Base-by-base conservation (phyloP, 441 rosid species). In the Aleurites moluccanus region DNA sequence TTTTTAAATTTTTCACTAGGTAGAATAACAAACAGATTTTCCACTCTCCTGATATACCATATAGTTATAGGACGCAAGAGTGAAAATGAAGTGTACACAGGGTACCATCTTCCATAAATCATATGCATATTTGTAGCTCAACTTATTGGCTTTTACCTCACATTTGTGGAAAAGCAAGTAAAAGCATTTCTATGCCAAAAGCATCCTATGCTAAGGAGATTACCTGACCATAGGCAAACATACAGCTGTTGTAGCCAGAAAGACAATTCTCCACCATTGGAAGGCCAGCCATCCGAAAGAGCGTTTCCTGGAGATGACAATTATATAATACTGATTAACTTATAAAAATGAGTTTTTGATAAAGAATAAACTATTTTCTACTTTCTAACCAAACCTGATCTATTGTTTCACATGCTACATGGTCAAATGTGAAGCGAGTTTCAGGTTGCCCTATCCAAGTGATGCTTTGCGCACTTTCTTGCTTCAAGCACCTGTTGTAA, bases 181-280 rank as follows among this genome's bases (percentile, higher is more conserved):
- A 56, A 56, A 59, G 40, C 67, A 28, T 52, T 44, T 6, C 38
- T 15, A 44, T 21, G 30, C 28, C 28, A 67, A 67, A 63, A 68
- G 60, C 45, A 67, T 60, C 38, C 57, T 52, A 38, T 10, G 49
- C 42, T 55, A 2, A 57, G 52, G 35, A 69, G 61, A 73, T 55
- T 85, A 96, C 99, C 99, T 92, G 98, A 45, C 99, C 97, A 79
- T 94, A 96, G 11, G 98, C 98, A 86, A 96, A 96, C 87, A 96
- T 92, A 77, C 98, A 96, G 79, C 99, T 92, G 66, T 96, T 94
- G 82, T 96, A 96, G 64, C 98, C 99, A 77, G 98, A 91, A 87
- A 96, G 79, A 81, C 99, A 96, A 75, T 94, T 96, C 86, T 96
- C 99, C 62, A 92, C 97, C 98, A 94, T 94, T 62, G 95, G 97